Base-by-base conservation (phyloP, 140 eudicot species). In the Flaveria floridana region DNA sequence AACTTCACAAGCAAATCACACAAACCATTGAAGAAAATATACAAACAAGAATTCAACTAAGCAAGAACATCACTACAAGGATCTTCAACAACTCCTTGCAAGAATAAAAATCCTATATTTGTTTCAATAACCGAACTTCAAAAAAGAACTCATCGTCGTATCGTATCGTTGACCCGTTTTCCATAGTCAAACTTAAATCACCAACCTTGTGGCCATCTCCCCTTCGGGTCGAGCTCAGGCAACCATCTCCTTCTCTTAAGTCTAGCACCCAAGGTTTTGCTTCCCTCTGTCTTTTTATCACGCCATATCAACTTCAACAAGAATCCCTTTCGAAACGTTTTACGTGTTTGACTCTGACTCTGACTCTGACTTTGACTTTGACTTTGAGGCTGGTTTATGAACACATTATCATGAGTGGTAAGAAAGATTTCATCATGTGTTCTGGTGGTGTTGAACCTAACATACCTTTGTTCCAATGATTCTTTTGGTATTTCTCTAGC, bases 171-270 rank as follows among this genome's bases (percentile, higher is more conserved):
- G 73, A 41, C 19, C 11, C 9, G 20, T 68, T 19, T 44, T 0
- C 14, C 41, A 25, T 39, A 1, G 55, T 73, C 44, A 57, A 73
- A 46, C 41, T 42, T 25, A 6, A 2, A 50, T 71, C 88, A 90
- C 95, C 97, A 90, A 51, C 97, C 97, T 73, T 88, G 88, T 25
- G 97, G 97, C 97, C 97, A 90, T 82, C 89, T 86, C 23, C 80
- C 78, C 56, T 81, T 81, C 9, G 61, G 79, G 52, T 90, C 81
- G 70, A 70, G 78, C 65, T 70, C 77, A 0, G 77, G 84, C 8
- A 88, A 73, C 89, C 87, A 85, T 81, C 82, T 81, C 57, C 70
- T 75, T 62, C 55, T 87, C 80, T 85, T 83, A 13, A 18, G 30
- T 6, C 2, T 61, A 44, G 16, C 67, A 53, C 68, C 86, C 86